phyloP scores from a whole-genome alignment of 2,329 filamentous ascomycete species.

The Escovopsis weberi region DNA sequence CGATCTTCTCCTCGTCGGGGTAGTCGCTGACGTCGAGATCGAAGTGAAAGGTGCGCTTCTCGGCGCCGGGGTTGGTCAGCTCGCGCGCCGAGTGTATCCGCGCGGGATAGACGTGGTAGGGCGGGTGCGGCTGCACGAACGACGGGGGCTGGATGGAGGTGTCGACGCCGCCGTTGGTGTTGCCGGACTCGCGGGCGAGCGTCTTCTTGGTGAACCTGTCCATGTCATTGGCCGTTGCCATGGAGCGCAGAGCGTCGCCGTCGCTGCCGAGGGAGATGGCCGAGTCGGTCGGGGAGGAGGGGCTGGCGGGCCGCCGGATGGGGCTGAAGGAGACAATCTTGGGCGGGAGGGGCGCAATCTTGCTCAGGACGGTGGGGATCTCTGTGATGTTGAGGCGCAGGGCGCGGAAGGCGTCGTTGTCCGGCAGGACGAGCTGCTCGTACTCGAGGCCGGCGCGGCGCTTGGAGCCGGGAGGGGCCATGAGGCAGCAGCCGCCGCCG shows the following conservation, averaged over 20 bases:
- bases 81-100: constrained; percentile 73
- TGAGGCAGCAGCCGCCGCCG: constrained; percentile 49
- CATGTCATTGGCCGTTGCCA: neutral
- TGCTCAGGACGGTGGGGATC: constrained; percentile 59
- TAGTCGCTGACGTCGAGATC: constrained; percentile 95
- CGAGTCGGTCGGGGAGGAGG: constrained; percentile 33
- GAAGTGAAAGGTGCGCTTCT: constrained; percentile 96
- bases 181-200: constrained; percentile 18
- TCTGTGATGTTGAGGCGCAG: constrained; percentile 63
- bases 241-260: constrained; percentile 8
- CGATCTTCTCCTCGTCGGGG: constrained; percentile 65
- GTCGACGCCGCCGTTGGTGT: constrained; percentile 23
- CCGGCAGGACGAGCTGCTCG: constrained; percentile 44
- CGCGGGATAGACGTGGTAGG: constrained; percentile 84
- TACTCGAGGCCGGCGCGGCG: constrained; percentile 33
- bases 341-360: constrained; percentile 56
- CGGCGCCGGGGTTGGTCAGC: constrained; percentile 73
- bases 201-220: neutral
- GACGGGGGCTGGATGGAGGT: constrained; percentile 59
- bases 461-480: constrained; percentile 18
- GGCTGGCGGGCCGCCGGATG: constrained; percentile 23
- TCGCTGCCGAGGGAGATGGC: constrained; percentile 28
- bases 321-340: constrained; percentile 59
- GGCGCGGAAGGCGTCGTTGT: constrained; percentile 74
- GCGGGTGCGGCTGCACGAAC: constrained; percentile 89